A percentile compares a stretch with the other conserved stretches of the same genome.
Conservation (phyloP, 1,284 basidiomycete species). For the Veloporphyrellus conicus region DNA sequence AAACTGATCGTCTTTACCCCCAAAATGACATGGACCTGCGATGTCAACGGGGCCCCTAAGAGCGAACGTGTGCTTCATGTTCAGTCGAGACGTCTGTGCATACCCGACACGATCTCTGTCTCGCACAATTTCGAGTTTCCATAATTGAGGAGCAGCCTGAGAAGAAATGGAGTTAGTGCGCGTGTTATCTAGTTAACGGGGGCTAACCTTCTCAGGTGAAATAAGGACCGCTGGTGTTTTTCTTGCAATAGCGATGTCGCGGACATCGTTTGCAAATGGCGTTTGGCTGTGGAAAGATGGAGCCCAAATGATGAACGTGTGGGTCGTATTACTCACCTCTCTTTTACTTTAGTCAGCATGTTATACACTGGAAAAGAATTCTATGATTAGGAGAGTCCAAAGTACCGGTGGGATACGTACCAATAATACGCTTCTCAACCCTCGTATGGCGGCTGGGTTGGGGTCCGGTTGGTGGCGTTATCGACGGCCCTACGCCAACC, state of each 20-base stretch:
- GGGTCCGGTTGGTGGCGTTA: conserved; percentile 57
- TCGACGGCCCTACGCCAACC: conserved; percentile 66
- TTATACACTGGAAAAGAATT: conserved; percentile 61
- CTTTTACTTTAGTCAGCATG: conserved; percentile 55
- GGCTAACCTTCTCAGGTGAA: conserved; percentile 50
- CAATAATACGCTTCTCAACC: conserved; percentile 72
- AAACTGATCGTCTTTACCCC: conserved; percentile 70
- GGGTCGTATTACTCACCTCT: conserved; percentile 49
- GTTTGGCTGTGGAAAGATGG: conserved; percentile 50
- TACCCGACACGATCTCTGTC: conserved; percentile 40
- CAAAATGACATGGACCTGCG: conserved; percentile 75
- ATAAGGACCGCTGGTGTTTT: conserved; percentile 63
- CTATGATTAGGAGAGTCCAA: not conserved
- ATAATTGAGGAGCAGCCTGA: conserved; percentile 74
- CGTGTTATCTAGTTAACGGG: not conserved
- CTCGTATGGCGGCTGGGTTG: conserved; percentile 65
- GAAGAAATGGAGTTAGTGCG: conserved; percentile 9
- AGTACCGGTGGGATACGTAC: conserved; percentile 37
- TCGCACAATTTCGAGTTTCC: conserved; percentile 67
- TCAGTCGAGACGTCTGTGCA: conserved; percentile 45
- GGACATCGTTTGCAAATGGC: conserved; percentile 74
- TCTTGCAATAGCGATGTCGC: conserved; percentile 63
- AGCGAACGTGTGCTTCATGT: conserved; percentile 64
- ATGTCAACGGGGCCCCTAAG: conserved; percentile 67
- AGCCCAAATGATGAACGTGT: conserved; percentile 1